Evolutionary conservation across 108 stramenopile species (phyloP).

Genomic region (Nitzschia sp.): DNA sequence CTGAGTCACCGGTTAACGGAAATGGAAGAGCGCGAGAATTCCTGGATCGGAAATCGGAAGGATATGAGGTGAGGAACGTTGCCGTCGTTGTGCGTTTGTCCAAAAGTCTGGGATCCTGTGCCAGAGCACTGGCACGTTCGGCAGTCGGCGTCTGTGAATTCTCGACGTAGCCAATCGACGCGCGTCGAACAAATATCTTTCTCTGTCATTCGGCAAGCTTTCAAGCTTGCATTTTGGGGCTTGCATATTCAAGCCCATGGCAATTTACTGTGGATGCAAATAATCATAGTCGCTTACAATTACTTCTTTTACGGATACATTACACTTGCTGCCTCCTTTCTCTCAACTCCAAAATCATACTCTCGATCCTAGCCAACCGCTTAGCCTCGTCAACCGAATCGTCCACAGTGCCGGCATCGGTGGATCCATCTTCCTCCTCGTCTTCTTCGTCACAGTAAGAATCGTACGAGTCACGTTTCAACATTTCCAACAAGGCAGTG

Average conservation of each 20-base stretch:
- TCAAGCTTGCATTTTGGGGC: too few relatives aligned
- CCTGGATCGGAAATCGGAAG: too few relatives aligned
- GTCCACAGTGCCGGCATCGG: slow-evolving; percentile 4
- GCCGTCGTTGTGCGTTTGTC: not conserved
- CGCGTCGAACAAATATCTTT: too few relatives aligned
- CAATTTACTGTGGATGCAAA: too few relatives aligned
- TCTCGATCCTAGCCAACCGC: slow-evolving; percentile 21
- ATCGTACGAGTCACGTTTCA: not conserved
- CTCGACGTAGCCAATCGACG: too few relatives aligned
- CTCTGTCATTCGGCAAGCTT: too few relatives aligned
- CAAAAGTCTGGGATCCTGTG: not conserved
- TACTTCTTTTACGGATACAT: not conserved
- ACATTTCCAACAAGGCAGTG: not conserved
- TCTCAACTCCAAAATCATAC: slow-evolving; percentile 25
- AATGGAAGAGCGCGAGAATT: too few relatives aligned
- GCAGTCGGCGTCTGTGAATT: too few relatives aligned
- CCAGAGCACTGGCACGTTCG: not conserved
- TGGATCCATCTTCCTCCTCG: not conserved
- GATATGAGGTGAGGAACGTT: not conserved
- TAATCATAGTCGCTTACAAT: too few relatives aligned
- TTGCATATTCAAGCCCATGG: too few relatives aligned
- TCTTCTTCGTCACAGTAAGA: not conserved
- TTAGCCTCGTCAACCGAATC: slow-evolving; percentile 14
- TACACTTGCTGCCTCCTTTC: slow-evolving; percentile 4
- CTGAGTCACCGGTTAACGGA: not conserved